Evolutionary conservation across 179 eudicot species (phyloP).

Genomic region (Vitellaria paradoxa): DNA sequence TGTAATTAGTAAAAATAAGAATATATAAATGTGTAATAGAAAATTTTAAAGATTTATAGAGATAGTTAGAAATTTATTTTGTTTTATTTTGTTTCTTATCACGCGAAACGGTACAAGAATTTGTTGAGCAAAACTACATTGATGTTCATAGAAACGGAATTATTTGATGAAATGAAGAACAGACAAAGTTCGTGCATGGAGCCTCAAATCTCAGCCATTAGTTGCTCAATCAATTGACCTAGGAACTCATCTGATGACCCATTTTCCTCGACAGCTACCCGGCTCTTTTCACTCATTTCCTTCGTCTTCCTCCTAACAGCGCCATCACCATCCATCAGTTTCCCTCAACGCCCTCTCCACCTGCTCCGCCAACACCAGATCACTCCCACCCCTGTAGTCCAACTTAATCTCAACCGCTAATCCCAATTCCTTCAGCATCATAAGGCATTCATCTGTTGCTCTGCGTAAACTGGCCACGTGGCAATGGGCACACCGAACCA

Average conservation of each 20-base stretch:
- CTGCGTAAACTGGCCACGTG: slow-evolving; percentile 22
- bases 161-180: no score
- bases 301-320: slow-evolving; percentile 1
- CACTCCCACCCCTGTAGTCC: slow-evolving; percentile 3
- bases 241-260: slow-evolving; percentile 9
- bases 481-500: slow-evolving; percentile 25
- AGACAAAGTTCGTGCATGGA: no score
- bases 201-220: no score
- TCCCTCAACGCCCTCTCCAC: slow-evolving; percentile 1
- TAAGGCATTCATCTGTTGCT: not conserved
- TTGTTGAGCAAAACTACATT: no score
- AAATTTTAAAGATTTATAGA: no score
- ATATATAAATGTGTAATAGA: no score
- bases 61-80: no score
- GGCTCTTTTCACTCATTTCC: slow-evolving; percentile 16
- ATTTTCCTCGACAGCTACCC: not conserved
- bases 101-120: no score
- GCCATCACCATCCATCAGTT: not conserved
- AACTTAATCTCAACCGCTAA: slow-evolving; percentile 15
- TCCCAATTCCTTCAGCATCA: slow-evolving; percentile 11
- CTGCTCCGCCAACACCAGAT: not conserved
- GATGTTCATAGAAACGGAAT: no score
- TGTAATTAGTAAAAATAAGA: no score
- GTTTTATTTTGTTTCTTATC: no score
- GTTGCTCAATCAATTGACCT: not conserved